Base-by-base conservation (phyloP, 768 basidiomycete genomes). In the Russula emetica region DNA sequence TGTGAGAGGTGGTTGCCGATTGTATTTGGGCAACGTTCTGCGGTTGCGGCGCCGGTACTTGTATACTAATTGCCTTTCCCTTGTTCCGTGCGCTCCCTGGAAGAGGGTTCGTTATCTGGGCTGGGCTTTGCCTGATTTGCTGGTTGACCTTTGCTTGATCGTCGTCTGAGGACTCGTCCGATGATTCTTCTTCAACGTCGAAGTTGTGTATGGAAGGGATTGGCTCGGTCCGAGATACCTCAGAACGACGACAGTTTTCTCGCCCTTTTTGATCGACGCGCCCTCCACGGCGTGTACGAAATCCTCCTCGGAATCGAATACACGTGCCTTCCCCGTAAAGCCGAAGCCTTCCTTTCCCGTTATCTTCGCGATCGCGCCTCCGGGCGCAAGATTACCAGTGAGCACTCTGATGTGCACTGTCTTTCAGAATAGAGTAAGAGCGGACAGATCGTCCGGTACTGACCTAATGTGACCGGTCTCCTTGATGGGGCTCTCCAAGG, bases 161-260 rank as follows among this genome's bases (percentile, higher is more conserved):
- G n/a, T n/a, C n/a, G n/a, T n/a, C n/a, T n/a, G n/a, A n/a, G n/a
- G n/a, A n/a, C n/a, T n/a, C n/a, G n/a, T n/a, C n/a, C n/a, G n/a
- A n/a, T n/a, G n/a, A n/a, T n/a, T n/a, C n/a, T n/a, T n/a, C n/a
- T n/a, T n/a, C n/a, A n/a, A n/a, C n/a, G n/a, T n/a, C n/a, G n/a
- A n/a, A n/a, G n/a, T n/a, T n/a, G n/a, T n/a, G n/a, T n/a, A n/a
- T n/a, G n/a, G n/a, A n/a, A n/a, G n/a, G n/a, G n/a, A n/a, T n/a
- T n/a, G n/a, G n/a, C n/a, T 90, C 32, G 96, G 96, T 54, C 97
- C 97, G 68, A 99, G 86, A 74, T 99, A 98, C 54, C 97, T 83
- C 72, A 99, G 79, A 61, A 99, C 90, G 61, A 90, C 91, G 20
- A 97, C 96, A 2, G 93, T 95, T 83, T 98, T 99, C 77, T 97